Evolutionary conservation across 176 grass and related monocot species (phyloP).

Genomic region (Hordeum vulgare): DNA sequence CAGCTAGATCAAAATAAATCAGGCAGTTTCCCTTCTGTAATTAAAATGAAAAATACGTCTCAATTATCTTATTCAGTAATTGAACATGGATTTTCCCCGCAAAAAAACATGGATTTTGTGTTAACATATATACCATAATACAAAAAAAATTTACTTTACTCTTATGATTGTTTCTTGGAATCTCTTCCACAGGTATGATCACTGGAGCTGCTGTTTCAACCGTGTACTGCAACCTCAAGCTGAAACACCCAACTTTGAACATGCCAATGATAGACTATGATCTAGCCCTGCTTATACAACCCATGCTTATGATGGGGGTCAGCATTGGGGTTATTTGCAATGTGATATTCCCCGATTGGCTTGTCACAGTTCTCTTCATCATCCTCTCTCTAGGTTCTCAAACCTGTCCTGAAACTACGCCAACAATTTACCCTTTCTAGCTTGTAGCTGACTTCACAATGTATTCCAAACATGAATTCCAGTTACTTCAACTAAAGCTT

Average conservation of each 20-base stretch:
- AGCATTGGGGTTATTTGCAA: slow-evolving; percentile 73
- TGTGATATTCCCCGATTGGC: slow-evolving; percentile 70
- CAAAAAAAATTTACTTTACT: neutral
- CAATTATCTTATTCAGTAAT: neutral
- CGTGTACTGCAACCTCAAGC: slow-evolving; percentile 78
- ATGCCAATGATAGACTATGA: slow-evolving; percentile 81
- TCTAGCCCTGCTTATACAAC: slow-evolving; percentile 72
- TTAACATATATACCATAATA: neutral
- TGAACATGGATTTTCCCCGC: neutral
- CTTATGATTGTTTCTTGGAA: neutral
- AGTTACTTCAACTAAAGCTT: slow-evolving; percentile 70
- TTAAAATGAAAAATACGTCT: neutral
- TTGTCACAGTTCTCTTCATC: slow-evolving; percentile 64
- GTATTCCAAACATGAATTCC: neutral
- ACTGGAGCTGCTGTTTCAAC: slow-evolving; percentile 63
- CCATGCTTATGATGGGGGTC: slow-evolving; percentile 87
- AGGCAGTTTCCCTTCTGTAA: neutral
- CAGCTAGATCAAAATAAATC: neutral
- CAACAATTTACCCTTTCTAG: neutral
- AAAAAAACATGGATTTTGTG: neutral
- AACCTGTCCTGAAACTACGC: neutral
- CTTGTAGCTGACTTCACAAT: neutral
- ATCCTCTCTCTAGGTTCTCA: slow-evolving; percentile 58
- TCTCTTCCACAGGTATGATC: slow-evolving; percentile 61
- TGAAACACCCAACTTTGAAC: slow-evolving; percentile 62